Percentiles rank a stretch among this genome's conserved stretches.
Evolutionary conservation across 2,329 filamentous ascomycete species (phyloP).

Genomic region (Ophiostoma sp.): DNA sequence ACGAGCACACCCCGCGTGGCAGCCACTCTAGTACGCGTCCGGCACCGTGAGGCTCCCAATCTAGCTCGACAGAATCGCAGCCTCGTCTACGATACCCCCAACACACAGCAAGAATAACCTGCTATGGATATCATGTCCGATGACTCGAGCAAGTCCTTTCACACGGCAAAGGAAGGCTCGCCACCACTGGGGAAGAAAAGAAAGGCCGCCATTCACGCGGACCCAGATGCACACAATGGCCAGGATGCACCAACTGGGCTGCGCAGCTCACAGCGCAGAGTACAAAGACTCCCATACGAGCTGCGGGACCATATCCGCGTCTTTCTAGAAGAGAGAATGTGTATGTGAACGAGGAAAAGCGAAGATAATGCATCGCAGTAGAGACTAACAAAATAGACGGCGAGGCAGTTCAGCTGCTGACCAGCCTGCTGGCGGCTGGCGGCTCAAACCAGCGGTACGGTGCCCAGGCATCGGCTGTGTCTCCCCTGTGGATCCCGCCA

Average conservation of each 20-base stretch:
- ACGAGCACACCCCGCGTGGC: neutral
- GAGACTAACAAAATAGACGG: constrained; percentile 33
- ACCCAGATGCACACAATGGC: neutral
- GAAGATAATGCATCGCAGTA: neutral
- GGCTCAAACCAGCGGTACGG: constrained; percentile 30
- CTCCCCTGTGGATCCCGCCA: constrained; percentile 59
- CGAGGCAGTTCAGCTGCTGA: constrained; percentile 59
- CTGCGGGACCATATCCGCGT: constrained; percentile 62
- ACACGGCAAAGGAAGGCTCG: constrained; percentile 5
- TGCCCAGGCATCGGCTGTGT: constrained; percentile 26
- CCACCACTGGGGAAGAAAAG: too few species aligned
- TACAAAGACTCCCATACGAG: constrained; percentile 54
- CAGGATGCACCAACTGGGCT: neutral
- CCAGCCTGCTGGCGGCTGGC: constrained; percentile 55
- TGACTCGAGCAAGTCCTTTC: constrained; percentile 4
- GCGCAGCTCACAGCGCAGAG: constrained; percentile 45
- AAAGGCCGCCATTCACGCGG: too few species aligned
- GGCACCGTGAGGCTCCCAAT: neutral
- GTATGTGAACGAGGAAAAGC: constrained; percentile 25
- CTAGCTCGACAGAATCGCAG: neutral
- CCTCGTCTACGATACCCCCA: neutral
- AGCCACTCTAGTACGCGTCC: neutral
- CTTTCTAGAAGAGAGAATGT: constrained; percentile 67
- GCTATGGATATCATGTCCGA: neutral
- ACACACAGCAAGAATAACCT: neutral